Base-by-base conservation (phyloP, 1,284 basidiomycete species). In the Tilletia indica region DNA sequence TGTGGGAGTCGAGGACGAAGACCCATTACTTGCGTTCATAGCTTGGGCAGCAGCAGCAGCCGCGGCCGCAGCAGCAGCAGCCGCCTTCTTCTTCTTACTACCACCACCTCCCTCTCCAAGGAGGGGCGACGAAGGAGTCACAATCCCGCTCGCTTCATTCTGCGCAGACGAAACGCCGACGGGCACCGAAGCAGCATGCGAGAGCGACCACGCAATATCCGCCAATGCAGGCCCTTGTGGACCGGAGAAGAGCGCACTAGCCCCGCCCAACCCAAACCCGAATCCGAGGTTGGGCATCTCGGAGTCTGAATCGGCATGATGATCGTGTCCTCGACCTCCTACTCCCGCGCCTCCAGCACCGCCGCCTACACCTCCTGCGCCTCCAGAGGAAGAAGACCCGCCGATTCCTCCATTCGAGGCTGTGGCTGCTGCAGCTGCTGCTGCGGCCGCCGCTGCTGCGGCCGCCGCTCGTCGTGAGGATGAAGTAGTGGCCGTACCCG, bases 1-100 rank as follows among this genome's bases (percentile, higher is more conserved):
- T 45, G 6, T 45, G 42, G 14, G 9, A 45, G 25, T 45, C 42
- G 2, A 76, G 9, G 42, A 8, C 42, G 3, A 45, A 45, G 42
- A 14, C 42, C 9, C 14, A 8, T 8, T 45, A 45, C 9, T 9
- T 45, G n/a, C 56, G 25, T 58, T 31, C 56, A 58, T 58, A 12
- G 54, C 73, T 25, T 71, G 76, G 0, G 75, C 72, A 0, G 73
- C 72, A 0, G 74, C 77, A 2, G 76, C 78, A 56, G 76, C 78
- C 9, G 74, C 69, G 8, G 74, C 77, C 38, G 76, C 75, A 11
- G 42, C 58, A 11, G 45, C 31, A 14, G 72, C 76, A 5, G 74
- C 75, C 19, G 38, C 58, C 39, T 77, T 76, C 63, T 80, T 78
- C 76, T 80, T 78, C 64, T 67, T 70, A 21, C 76, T 77, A 61